Percentiles rank a stretch among this genome's conserved stretches.
Evolutionary conservation across 129 eudicot species (phyloP).

Genomic region (Erigeron canadensis): DNA sequence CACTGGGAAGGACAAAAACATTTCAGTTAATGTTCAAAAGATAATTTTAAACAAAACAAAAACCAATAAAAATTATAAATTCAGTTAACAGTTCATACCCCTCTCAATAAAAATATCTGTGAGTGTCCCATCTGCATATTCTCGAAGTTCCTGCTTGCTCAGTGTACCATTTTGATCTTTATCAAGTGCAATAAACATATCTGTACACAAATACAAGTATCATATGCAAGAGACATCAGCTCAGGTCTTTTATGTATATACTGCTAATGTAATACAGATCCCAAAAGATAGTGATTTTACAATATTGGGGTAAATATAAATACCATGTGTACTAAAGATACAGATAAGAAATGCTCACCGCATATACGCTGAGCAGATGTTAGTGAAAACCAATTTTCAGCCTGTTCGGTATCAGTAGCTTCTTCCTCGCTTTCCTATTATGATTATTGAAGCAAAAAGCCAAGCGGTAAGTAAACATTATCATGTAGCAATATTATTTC

Average conservation of each 20-base stretch:
- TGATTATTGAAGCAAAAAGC: slow-evolving; percentile 21
- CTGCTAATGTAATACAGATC: slow-evolving; percentile 17
- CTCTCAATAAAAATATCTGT: slow-evolving; percentile 97
- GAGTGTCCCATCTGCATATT: slow-evolving; percentile 96
- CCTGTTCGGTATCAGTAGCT: slow-evolving; percentile 97
- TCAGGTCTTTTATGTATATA: neutral
- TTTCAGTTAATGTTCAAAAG: neutral
- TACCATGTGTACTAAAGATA: neutral
- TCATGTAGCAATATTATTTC: neutral
- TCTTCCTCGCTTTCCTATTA: slow-evolving; percentile 97
- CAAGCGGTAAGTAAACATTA: slow-evolving; percentile 2
- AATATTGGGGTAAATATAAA: slow-evolving; percentile 6
- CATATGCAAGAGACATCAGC: slow-evolving; percentile 17
- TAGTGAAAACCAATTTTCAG: slow-evolving; percentile 98
- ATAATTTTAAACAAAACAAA: slow-evolving; percentile 8
- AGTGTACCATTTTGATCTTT: slow-evolving; percentile 82
- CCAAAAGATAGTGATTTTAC: neutral
- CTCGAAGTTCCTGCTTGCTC: slow-evolving; percentile 97
- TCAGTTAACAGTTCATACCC: slow-evolving; percentile 45
- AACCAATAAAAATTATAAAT: slow-evolving; percentile 4
- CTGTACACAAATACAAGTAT: slow-evolving; percentile 41
- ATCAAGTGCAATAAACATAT: slow-evolving; percentile 97
- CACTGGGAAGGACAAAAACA: neutral
- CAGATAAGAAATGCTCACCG: slow-evolving; percentile 44
- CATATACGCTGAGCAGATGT: slow-evolving; percentile 95